Evolutionary conservation across 352 stramenopile species (phyloP).

Genomic region (Phytophthora tentaculata): DNA sequence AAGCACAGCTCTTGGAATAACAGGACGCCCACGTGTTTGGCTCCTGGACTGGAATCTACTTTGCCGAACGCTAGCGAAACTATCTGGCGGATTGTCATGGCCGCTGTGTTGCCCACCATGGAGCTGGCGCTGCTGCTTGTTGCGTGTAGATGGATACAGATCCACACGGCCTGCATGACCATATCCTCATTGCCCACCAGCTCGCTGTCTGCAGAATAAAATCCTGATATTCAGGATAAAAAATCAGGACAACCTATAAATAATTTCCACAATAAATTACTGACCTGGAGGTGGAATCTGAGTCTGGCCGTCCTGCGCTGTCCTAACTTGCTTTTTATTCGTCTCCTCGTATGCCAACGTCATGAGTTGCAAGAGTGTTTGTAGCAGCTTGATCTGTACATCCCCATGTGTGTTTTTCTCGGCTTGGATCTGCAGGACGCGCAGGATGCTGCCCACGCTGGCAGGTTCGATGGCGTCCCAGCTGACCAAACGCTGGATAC

Average conservation of each 20-base stretch:
- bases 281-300: constrained; percentile 9
- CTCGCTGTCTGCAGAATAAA: constrained; percentile 40
- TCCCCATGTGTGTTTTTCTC: constrained; percentile 86
- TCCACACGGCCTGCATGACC: constrained; percentile 89
- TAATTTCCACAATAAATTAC: background rate
- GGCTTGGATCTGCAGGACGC: constrained; percentile 96
- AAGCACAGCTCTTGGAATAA: constrained; percentile 90
- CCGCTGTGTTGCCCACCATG: constrained; percentile 85
- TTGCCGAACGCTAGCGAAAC: constrained; percentile 89
- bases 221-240: constrained; percentile 19
- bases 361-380: constrained; percentile 89
- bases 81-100: constrained; percentile 89
- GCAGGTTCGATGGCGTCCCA: constrained; percentile 95
- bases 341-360: constrained; percentile 82
- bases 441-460: constrained; percentile 95
- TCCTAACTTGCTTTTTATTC: constrained; percentile 17
- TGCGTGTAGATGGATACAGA: constrained; percentile 84
- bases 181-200: constrained; percentile 84
- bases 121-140: constrained; percentile 76
- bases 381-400: constrained; percentile 89
- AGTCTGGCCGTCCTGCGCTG: constrained; percentile 9
- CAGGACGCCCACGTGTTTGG: constrained; percentile 83
- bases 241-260: background rate
- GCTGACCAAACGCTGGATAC: constrained; percentile 95
- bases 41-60: constrained; percentile 66